phyloP scores from a whole-genome alignment of 192 early-diverging fungal species.

The Umbelopsis sp. region DNA sequence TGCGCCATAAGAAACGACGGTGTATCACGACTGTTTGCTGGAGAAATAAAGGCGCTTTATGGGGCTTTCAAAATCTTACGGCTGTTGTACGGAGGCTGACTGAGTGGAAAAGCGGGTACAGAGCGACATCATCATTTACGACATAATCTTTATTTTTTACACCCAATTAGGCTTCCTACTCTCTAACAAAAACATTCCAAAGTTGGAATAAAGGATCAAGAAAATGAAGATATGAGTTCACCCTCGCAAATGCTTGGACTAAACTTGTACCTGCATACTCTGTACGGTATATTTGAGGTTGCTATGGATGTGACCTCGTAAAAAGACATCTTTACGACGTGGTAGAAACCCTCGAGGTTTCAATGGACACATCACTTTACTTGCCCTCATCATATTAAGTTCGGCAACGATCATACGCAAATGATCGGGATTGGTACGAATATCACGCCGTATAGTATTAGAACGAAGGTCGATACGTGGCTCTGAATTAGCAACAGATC shows the following conservation, averaged over 20 bases:
- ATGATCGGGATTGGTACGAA: slow-evolving; percentile 47
- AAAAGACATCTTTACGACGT: slow-evolving; percentile 42
- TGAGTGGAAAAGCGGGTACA: too few species aligned
- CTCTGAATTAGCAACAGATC: background rate
- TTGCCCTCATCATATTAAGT: slow-evolving; percentile 52
- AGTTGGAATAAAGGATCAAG: too few species aligned
- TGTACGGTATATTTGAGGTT: background rate
- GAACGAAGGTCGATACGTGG: slow-evolving; percentile 1
- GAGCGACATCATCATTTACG: too few species aligned
- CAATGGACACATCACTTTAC: slow-evolving; percentile 48
- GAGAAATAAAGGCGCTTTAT: background rate
- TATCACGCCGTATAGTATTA: slow-evolving; percentile 29
- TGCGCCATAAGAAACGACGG: slow-evolving; percentile 45
- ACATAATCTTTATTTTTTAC: too few species aligned
- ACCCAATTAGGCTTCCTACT: too few species aligned
- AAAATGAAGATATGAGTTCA: too few species aligned
- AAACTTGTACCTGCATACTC: background rate
- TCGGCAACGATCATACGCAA: slow-evolving; percentile 53
- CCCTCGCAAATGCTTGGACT: background rate
- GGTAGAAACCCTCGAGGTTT: slow-evolving; percentile 46
- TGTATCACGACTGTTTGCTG: background rate
- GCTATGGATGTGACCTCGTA: background rate
- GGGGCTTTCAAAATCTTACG: background rate
- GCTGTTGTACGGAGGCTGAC: background rate
- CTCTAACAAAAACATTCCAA: too few species aligned